These are phyloP conservation scores for Hamamelis virginiana DNA, from an alignment of 164 flowering plant genomes.

Conservation along the genomic window DNA sequence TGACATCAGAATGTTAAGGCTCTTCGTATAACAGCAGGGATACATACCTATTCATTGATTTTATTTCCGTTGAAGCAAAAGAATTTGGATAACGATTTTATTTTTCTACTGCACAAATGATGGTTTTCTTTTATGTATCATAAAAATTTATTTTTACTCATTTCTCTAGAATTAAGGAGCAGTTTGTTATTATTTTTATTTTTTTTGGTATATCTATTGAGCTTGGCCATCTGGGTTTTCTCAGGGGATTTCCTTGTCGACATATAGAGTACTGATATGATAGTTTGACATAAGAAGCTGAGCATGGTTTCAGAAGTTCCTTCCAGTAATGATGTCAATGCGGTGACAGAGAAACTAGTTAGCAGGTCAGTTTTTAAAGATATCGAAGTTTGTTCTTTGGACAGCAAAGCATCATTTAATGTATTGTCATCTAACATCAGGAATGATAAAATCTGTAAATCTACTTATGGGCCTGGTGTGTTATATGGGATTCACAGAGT, in stretches of 20 bases:
- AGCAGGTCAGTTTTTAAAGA: slow-evolving; percentile 8
- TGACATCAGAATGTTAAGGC: no score
- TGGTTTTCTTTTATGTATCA: not conserved
- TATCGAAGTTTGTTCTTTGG: not conserved
- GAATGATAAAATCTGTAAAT: not conserved
- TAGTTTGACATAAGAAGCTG: not conserved
- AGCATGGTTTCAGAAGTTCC: slow-evolving; percentile 8
- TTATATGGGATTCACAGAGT: not conserved
- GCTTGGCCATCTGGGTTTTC: not conserved
- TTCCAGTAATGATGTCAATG: not conserved
- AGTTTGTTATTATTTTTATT: not conserved
- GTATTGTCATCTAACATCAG: not conserved
- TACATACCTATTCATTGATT: no score
- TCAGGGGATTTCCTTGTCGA: not conserved
- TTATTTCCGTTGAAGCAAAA: no score
- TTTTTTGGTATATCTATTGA: not conserved
- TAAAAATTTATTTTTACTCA: not conserved
- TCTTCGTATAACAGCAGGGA: no score
- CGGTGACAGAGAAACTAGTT: not conserved
- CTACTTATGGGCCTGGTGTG: not conserved
- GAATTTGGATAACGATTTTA: no score
- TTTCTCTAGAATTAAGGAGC: not conserved
- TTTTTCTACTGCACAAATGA: no score
- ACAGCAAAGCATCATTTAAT: not conserved
- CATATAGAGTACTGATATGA: not conserved